phyloP scores from a whole-genome alignment of 2,329 filamentous ascomycete species.

The Byssochlamys sp. region DNA sequence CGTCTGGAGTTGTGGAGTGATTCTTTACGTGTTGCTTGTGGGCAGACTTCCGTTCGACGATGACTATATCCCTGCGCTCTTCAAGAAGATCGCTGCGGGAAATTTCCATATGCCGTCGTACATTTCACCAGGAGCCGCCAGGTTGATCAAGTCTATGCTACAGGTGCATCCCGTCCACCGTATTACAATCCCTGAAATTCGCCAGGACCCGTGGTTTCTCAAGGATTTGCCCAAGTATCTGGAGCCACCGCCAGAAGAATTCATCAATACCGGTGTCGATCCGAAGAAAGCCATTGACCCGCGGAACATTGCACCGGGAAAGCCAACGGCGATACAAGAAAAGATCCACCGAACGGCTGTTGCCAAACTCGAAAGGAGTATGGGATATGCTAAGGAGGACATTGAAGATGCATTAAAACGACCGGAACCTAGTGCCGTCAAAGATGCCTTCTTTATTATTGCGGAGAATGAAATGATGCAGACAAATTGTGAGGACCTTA shows the following conservation, averaged over 20 bases:
- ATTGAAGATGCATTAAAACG: constrained; percentile 88
- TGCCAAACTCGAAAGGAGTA: constrained; percentile 90
- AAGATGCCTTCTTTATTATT: constrained; percentile 96
- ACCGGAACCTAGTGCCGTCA: constrained; percentile 92
- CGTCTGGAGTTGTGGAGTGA: constrained; percentile 64
- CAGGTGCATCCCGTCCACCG: constrained; percentile 90
- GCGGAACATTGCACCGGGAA: constrained; percentile 68
- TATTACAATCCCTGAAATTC: constrained; percentile 87
- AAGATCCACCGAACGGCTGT: constrained; percentile 87
- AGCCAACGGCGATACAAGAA: constrained; percentile 69
- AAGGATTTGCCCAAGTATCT: constrained; percentile 80
- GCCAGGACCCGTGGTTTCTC: constrained; percentile 86
- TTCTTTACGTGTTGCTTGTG: constrained; percentile 56
- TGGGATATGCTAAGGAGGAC: constrained; percentile 92
- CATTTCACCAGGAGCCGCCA: constrained; percentile 67
- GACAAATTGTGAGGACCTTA: constrained; percentile 63
- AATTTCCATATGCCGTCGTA: constrained; percentile 88
- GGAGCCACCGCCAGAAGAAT: constrained; percentile 78
- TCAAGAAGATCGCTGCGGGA: constrained; percentile 93
- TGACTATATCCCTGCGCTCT: constrained; percentile 92
- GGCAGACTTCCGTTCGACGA: constrained; percentile 84
- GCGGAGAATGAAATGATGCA: constrained; percentile 97
- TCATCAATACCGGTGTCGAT: constrained; percentile 86
- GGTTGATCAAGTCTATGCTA: constrained; percentile 80
- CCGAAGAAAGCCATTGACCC: constrained; percentile 83